Evolutionary conservation across 768 basidiomycete genomes (phyloP).

Genomic region (Tricholoma terreum): DNA sequence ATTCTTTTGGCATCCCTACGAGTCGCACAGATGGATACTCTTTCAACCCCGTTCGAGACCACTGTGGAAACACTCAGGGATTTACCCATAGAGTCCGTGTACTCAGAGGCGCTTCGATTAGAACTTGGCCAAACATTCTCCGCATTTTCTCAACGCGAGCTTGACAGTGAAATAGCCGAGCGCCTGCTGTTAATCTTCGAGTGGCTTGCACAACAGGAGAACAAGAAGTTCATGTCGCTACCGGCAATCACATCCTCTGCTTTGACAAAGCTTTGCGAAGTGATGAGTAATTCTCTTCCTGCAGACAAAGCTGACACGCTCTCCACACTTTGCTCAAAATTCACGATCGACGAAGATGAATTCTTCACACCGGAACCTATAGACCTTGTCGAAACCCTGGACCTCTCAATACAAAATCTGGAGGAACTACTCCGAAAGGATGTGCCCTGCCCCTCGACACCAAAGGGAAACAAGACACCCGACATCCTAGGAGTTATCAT

Average conservation of each 20-base stretch:
- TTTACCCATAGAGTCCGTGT: constrained; percentile 17
- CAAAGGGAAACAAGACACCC: constrained; percentile 39
- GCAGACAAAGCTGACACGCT: constrained; percentile 21
- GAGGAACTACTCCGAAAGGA: constrained; percentile 43
- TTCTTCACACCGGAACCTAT: constrained; percentile 26
- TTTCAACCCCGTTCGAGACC: constrained; percentile 9
- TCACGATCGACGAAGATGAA: constrained; percentile 43
- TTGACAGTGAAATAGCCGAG: constrained; percentile 38
- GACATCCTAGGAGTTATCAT: constrained; percentile 55
- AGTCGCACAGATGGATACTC: constrained; percentile 27
- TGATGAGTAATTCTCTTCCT: constrained; percentile 25
- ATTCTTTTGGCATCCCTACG: constrained; percentile 33
- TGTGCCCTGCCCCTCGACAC: constrained; percentile 39
- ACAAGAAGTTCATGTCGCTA: constrained; percentile 44
- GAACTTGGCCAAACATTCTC: constrained; percentile 35
- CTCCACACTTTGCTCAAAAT: constrained; percentile 20
- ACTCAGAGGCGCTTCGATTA: constrained; percentile 25
- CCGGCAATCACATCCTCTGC: constrained; percentile 45
- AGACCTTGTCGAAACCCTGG: constrained; percentile 39
- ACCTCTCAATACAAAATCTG: constrained; percentile 45
- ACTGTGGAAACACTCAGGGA: background rate
- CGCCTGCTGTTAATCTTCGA: constrained; percentile 43
- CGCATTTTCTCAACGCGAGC: constrained; percentile 24
- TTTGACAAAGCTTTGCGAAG: constrained; percentile 45
- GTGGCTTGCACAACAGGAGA: constrained; percentile 50